phyloP scores from a whole-genome alignment of 2,329 filamentous ascomycete genomes.

The Ceratocystis huliohia region DNA sequence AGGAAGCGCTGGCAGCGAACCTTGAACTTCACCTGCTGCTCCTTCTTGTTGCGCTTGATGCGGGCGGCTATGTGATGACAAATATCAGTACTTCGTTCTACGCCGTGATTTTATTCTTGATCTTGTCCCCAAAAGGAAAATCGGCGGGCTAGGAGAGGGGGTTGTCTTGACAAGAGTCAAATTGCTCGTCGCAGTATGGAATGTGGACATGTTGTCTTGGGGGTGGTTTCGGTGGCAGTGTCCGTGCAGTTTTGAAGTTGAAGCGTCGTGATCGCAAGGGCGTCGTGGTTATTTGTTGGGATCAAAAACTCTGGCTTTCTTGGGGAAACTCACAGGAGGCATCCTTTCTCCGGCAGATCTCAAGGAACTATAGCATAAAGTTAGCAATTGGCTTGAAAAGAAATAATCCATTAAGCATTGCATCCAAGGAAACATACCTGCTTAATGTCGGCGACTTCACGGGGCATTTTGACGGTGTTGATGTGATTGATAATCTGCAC shows the following conservation, averaged over 20 bases:
- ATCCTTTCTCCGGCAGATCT: constrained; percentile 99
- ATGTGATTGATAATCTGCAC: constrained; percentile 22
- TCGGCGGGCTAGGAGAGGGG: not conserved
- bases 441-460: constrained; percentile 97
- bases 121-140: not conserved
- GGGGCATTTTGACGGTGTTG: constrained; percentile 65
- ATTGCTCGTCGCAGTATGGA: not conserved
- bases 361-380: constrained; percentile 65
- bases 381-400: constrained; percentile 15
- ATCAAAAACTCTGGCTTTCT: not conserved
- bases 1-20: constrained; percentile 93
- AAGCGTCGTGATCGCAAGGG: not conserved
- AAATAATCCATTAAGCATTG: not conserved
- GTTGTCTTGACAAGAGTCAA: not conserved
- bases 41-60: constrained; percentile 91
- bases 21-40: constrained; percentile 99
- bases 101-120: not conserved
- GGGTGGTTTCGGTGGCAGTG: not conserved
- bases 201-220: not conserved
- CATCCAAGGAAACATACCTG: constrained; percentile 36
- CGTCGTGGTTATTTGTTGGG: not conserved
- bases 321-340: constrained; percentile 69
- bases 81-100: constrained; percentile 10
- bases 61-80: constrained; percentile 50
- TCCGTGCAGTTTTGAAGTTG: constrained; percentile 9